Percentiles rank a stretch among this genome's conserved stretches.
Evolutionary conservation across 2,329 filamentous ascomycete genomes (phyloP).

Genomic region (Waltergamsia citrina): DNA sequence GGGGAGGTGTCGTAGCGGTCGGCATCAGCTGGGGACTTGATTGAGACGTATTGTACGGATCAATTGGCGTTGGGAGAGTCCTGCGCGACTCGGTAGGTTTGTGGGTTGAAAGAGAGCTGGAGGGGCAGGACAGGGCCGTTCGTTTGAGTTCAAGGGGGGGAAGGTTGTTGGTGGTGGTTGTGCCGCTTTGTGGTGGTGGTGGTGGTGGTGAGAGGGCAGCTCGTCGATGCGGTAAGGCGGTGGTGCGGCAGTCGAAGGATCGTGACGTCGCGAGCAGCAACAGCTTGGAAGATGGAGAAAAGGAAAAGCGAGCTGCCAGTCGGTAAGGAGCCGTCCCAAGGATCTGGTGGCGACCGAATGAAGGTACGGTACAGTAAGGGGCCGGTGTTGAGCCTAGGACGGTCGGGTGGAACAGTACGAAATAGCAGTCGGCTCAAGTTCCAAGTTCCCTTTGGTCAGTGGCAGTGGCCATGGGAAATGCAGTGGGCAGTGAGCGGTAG

Average conservation of each 20-base stretch:
- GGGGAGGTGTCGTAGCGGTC: conserved; percentile 20
- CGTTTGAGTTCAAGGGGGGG: not conserved
- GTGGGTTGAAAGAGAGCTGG: no score
- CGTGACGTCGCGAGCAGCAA: not conserved
- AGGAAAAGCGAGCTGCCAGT: no score
- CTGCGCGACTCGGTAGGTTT: not conserved
- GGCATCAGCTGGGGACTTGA: conserved; percentile 20
- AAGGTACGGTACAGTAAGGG: no score
- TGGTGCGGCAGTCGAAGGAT: not conserved
- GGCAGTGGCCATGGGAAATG: no score
- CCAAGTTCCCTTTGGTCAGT: no score
- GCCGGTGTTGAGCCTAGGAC: no score
- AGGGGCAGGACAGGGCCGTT: conserved; percentile 1
- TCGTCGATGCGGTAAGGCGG: not conserved
- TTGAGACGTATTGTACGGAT: not conserved
- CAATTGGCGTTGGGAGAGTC: not conserved
- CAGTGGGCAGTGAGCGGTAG: no score
- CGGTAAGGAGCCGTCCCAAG: no score
- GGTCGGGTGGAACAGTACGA: no score
- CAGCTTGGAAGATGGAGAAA: no score
- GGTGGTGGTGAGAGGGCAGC: not conserved
- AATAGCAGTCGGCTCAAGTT: no score
- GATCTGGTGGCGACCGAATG: no score
- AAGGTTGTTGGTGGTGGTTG: not conserved
- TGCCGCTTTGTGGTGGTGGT: not conserved